Conservation (phyloP, 805 yeast genomes). For the Cyberlindnera maritima region DNA sequence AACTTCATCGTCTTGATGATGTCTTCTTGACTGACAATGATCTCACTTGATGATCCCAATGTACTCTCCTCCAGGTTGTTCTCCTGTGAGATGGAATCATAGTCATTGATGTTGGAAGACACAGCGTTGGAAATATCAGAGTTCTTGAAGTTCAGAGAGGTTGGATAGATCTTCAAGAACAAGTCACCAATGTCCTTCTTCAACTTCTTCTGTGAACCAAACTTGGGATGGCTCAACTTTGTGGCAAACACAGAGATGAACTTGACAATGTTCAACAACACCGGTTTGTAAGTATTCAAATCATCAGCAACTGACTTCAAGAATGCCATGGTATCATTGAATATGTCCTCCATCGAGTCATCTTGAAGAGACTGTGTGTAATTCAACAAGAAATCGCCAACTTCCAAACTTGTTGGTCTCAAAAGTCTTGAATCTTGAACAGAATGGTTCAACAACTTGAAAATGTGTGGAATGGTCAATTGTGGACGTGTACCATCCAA, state of each 20-base stretch:
- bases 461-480: constrained; percentile 63
- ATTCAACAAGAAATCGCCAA: constrained; percentile 37
- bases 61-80: constrained; percentile 16
- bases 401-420: constrained; percentile 18
- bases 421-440: constrained; percentile 3
- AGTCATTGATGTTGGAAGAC: constrained; percentile 6
- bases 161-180: constrained; percentile 36
- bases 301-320: constrained; percentile 56
- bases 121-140: constrained; percentile 19
- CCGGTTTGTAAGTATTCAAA: constrained; percentile 41
- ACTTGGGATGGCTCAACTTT: constrained; percentile 56
- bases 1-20: constrained; percentile 39
- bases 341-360: constrained; percentile 79
- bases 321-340: constrained; percentile 55
- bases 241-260: constrained; percentile 49
- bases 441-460: constrained; percentile 47
- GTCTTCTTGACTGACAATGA: constrained; percentile 37
- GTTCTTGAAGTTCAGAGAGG: constrained; percentile 27
- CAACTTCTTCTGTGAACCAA: constrained; percentile 58
- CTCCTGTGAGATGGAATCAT: constrained; percentile 8
- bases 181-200: constrained; percentile 53
- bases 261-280: constrained; percentile 53
- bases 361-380: constrained; percentile 68
- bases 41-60: constrained; percentile 13
- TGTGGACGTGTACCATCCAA: constrained; percentile 84